Evolutionary conservation across 805 yeast species (phyloP), one percentile per base, ranked within the genome.

Genomic region (Cyberlindnera bimundalis): DNA sequence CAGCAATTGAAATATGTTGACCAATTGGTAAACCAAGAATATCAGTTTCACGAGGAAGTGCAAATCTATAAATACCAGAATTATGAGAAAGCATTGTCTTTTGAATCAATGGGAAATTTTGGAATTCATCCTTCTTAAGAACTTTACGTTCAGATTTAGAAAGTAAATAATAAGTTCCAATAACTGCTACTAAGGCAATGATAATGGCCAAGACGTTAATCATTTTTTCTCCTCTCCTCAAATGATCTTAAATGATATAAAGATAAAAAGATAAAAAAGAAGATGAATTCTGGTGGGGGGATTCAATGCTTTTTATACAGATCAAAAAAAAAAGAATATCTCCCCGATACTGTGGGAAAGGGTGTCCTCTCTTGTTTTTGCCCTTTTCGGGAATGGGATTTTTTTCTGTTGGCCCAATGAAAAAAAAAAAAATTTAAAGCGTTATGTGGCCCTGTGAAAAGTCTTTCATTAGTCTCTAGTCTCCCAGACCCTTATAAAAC

Each of bases 1-100:
- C 91, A 16, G 78, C 77, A 53, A 90, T 79, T 33, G 88, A 76
- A 59, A 91, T 82, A 62, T 91, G 97, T 68, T 91, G 97, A 39
- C 98, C 98, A 57, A 87, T 82, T 42, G 96, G 96, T 50, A 91
- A 73, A 9, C 96, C 96, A 47, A 91, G 74, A 33, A 79, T 70
- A 59, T 85, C 89, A 38, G 77, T 72, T 27, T 81, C 72, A 48
- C 75, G 72, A 39, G 96, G 96, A 52, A 91, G 74, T 11, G 82
- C 86, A 59, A 91, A 88, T 58, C 90, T 77, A 67, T 87, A 86
- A 44, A 88, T 65, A 33, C 90, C 85, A 20, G 95, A 76, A 65
- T 90, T 88, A 62, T 85, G 91, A 29, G 84, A 73, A 18, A 91
- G 70, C 29, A 80, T 73, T 19, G 83, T 80, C 67, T 86, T 89